Evolutionary conservation across 1,139 yeast species (phyloP), one percentile per base, ranked within the genome.

Genomic region (Ogataea hybrid): DNA sequence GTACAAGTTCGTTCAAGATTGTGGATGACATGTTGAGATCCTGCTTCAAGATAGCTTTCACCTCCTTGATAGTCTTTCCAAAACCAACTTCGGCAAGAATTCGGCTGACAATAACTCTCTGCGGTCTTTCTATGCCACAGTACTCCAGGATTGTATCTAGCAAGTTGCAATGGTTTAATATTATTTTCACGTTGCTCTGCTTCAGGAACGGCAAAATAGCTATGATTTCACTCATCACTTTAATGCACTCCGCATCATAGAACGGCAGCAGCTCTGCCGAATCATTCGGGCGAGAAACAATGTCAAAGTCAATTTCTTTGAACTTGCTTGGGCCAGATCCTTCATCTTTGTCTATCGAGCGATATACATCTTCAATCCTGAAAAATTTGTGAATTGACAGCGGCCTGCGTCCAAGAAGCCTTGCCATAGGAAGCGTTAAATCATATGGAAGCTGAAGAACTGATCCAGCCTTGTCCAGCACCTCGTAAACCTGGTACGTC

Each of bases 371-470:
- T 42, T 87, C 95, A 55, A 86, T 80, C 15, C 94, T 70, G 59
- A 69, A 87, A 32, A 85, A 67, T 59, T 88, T 88, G 17, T 79
- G 75, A 47, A 81, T 65, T 4, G 71, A 62, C 32, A 84, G 69
- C 15, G 71, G 69, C 5, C 68, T 65, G 44, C 84, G 79, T 5
- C 97, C 89, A 25, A 92, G 63, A 40, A 79, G 72, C 50, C 98
- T 69, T 0, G 98, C 97, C 65, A 84, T 78, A 0, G 99, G 97
- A 28, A 89, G 65, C 0, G 95, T 84, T 48, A 90, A 68, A 59
- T 92, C 98, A 59, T 84, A 90, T 1, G 96, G 95, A 28, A 94
- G 64, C 48, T 89, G 95, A 25, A 94, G 65, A 6, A 92, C 92
- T 0, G 90, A 79, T 0, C 98, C 98, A 23, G 87, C 81, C 40